phyloP scores from a whole-genome alignment of 192 early-diverging fungal species.

The Linnemannia schmuckeri region DNA sequence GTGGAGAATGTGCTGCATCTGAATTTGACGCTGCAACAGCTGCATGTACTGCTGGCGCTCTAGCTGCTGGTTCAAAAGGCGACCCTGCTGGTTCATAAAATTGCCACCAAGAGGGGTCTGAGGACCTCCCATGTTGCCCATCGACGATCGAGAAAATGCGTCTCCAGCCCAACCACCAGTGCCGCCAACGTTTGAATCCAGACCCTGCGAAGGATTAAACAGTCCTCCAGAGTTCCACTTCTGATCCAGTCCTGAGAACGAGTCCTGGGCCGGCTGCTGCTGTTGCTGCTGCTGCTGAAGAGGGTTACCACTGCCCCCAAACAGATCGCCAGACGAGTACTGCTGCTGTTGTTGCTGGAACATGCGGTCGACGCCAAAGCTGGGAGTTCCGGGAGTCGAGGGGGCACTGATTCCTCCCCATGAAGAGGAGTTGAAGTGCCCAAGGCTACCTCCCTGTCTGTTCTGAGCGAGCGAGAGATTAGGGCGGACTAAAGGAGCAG shows the following conservation, averaged over 20 bases:
- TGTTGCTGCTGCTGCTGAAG: not conserved
- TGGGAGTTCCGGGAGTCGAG: slow-evolving; percentile 24
- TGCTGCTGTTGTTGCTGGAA: slow-evolving; percentile 21
- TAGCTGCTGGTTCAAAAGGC: slow-evolving; percentile 39
- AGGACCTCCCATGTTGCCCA: not conserved
- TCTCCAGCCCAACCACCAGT: slow-evolving; percentile 17
- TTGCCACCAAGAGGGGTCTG: slow-evolving; percentile 11
- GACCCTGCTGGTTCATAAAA: slow-evolving; percentile 2
- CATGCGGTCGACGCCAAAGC: slow-evolving; percentile 20
- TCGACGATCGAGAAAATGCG: slow-evolving; percentile 18
- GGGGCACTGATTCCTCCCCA: slow-evolving; percentile 18
- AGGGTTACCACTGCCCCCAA: slow-evolving; percentile 1
- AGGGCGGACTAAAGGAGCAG: slow-evolving; percentile 28
- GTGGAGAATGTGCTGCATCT: slow-evolving; percentile 39
- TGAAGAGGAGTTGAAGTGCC: not conserved
- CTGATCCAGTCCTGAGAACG: slow-evolving; percentile 8
- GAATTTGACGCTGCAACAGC: slow-evolving; percentile 21
- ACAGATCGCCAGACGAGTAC: slow-evolving; percentile 12
- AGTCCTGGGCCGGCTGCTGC: slow-evolving; percentile 9
- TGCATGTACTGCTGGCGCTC: slow-evolving; percentile 46
- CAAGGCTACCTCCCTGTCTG: not conserved
- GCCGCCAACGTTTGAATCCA: slow-evolving; percentile 16
- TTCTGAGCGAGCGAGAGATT: slow-evolving; percentile 11
- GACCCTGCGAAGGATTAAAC: not conserved
- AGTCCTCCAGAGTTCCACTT: not conserved